Base-by-base conservation (phyloP, 768 basidiomycete genomes). In the Hortiboletus campestris region DNA sequence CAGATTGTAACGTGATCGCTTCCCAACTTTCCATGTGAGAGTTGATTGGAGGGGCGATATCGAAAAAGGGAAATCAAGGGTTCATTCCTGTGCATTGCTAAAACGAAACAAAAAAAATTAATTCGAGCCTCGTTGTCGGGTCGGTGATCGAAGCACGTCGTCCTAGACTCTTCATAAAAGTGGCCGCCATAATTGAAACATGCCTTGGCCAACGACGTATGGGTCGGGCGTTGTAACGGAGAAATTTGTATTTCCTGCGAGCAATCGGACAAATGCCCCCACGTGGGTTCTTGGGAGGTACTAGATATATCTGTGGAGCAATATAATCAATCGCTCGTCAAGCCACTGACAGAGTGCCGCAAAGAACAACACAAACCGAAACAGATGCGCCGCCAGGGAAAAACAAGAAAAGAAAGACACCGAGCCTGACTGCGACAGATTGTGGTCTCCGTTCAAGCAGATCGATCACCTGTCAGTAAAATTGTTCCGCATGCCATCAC, bases 1-100 rank as follows among this genome's bases (percentile, higher is more conserved):
- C 41, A 54, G 54, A 45, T 50, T 54, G 59, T 53, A 55, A 66
- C 63, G 64, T 66, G 57, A 67, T 66, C 56, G 42, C 51, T 29
- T 58, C 56, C 39, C 56, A 50, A 46, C 51, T 38, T 57, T 44
- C 54, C 63, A 53, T 61, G 49, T 31, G 45, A 42, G 43, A 31
- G 43, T 44, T 13, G 53, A 54, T 54, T 64, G 46, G 49, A 43
- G 36, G 49, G 42, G 3, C n/a, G 13, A 20, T 11, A 42, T 39
- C 53, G 7, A 22, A 56, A 58, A 53, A 51, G 39, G 62, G 46
- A 56, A 53, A 41, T 60, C 44, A 32, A 55, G 53, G 44, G 54
- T 41, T 25, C 44, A 49, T 46, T 53, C 43, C 54, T 58, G 46
- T 38, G 36, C 19, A 16, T 28, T 35, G 19, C 49, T 13, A 45